These are phyloP conservation scores for Cucumis hystrix DNA, from an alignment of 306 rosid genomes.

Conservation along the genomic window DNA sequence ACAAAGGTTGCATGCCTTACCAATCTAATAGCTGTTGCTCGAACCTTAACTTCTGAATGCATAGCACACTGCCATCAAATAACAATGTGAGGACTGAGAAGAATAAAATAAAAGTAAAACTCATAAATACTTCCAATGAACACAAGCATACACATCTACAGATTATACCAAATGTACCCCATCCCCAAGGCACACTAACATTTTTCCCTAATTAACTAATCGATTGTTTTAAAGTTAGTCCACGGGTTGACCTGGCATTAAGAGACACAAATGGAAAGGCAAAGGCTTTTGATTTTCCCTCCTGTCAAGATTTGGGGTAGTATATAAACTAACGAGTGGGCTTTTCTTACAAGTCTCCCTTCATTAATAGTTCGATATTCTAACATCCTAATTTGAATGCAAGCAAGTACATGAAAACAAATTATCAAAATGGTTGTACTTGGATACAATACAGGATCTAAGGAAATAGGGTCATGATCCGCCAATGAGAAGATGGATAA, in stretches of 20 bases:
- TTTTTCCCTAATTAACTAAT: neutral
- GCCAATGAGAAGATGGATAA: neutral
- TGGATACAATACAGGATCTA: neutral
- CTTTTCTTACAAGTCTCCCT: neutral
- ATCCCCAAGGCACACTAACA: neutral
- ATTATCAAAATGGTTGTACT: neutral
- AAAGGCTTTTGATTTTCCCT: neutral
- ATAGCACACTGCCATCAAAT: constrained; percentile 67
- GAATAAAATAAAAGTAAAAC: no score
- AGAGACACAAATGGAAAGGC: neutral
- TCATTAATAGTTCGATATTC: neutral
- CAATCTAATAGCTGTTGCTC: constrained; percentile 96
- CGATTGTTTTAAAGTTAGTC: neutral
- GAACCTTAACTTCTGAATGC: constrained; percentile 86
- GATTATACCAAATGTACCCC: neutral
- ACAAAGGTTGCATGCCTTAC: constrained; percentile 26
- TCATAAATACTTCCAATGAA: neutral
- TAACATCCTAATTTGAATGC: neutral
- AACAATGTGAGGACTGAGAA: neutral
- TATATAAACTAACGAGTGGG: neutral
- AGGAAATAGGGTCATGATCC: neutral
- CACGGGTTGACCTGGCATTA: neutral
- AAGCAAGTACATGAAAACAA: neutral
- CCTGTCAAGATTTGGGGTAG: neutral
- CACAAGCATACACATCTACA: neutral